Evolutionary conservation across 345 rosid genomes (phyloP), one percentile per base, ranked within the genome.

Genomic region (Acer campestre): DNA sequence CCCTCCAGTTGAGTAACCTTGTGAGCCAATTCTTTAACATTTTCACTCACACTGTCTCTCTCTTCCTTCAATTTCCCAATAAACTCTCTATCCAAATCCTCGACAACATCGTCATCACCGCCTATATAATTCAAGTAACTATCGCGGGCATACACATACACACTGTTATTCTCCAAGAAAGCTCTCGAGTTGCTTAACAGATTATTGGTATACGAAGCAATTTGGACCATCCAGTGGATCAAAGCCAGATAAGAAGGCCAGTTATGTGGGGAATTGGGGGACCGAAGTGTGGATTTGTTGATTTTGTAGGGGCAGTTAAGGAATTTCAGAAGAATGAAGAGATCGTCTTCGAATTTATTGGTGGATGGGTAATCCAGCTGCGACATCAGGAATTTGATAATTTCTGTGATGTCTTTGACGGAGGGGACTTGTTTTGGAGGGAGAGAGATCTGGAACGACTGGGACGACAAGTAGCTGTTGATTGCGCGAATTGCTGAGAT

Each of bases 221-320:
- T 75, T 80, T 96, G 95, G 12, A 94, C 98, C 46, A 94, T 56
- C 98, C 98, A 94, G 78, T 88, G 90, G 18, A 92, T 69, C 67
- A 89, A 78, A n/a, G 88, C 94, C 14, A 96, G 89, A 71, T 86
- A 88, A 9, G 86, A 80, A 17, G 98, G 98, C 98, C 97, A 96
- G 49, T 94, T 91, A 87, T 91, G 97, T 42, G 97, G 99, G 17
- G 98, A 87, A 53, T 89, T 91, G 9, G 95, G 95, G 27, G 99
- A 93, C 40, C 90, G 90, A 59, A 94, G 94, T 3, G 90, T 78
- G 29, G 99, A 93, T 82, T 89, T 93, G 77, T 80, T 92, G 78
- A 95, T 65, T 29, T 93, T 93, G 85, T 83, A 79, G 8, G 97
- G 98, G 61, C 92, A 95, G 65, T 78, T 84, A 7, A 93, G 84